phyloP scores from a whole-genome alignment of 2,329 filamentous ascomycete species.

The Colletotrichum incanum region DNA sequence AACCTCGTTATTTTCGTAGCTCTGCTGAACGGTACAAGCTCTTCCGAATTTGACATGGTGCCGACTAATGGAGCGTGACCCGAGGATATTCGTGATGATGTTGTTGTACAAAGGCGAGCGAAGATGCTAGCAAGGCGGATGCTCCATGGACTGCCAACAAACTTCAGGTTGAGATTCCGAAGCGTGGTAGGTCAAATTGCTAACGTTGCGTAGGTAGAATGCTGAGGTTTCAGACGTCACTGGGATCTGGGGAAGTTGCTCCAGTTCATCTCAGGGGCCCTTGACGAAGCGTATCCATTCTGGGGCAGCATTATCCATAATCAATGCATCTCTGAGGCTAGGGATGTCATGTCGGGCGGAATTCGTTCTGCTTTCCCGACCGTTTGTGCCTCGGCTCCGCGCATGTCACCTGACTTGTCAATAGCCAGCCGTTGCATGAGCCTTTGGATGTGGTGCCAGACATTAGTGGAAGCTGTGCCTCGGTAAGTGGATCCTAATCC shows the following conservation, averaged over 20 bases:
- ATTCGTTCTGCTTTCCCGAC: neutral
- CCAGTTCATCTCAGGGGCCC: slow-evolving; percentile 1
- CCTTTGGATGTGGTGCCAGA: neutral
- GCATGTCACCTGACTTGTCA: slow-evolving; percentile 10
- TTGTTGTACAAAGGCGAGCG: neutral
- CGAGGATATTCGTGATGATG: neutral
- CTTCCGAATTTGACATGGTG: slow-evolving; percentile 16
- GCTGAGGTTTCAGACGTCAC: neutral
- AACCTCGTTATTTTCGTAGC: slow-evolving; percentile 45
- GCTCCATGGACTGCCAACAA: too few species aligned
- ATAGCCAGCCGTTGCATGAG: neutral
- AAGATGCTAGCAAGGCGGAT: neutral
- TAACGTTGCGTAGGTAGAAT: neutral
- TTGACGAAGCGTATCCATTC: neutral
- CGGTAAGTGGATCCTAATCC: slow-evolving; percentile 11
- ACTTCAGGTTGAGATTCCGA: neutral
- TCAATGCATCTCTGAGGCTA: neutral
- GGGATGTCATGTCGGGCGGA: neutral
- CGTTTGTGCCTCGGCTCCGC: slow-evolving; percentile 1
- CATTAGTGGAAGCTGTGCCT: neutral
- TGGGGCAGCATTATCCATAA: neutral
- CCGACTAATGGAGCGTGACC: neutral
- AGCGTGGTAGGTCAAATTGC: neutral
- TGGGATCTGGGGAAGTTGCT: slow-evolving; percentile 15
- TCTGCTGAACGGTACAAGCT: slow-evolving; percentile 44